Base-by-base conservation (phyloP, 768 basidiomycete genomes). In the Mycena rebaudengoi region DNA sequence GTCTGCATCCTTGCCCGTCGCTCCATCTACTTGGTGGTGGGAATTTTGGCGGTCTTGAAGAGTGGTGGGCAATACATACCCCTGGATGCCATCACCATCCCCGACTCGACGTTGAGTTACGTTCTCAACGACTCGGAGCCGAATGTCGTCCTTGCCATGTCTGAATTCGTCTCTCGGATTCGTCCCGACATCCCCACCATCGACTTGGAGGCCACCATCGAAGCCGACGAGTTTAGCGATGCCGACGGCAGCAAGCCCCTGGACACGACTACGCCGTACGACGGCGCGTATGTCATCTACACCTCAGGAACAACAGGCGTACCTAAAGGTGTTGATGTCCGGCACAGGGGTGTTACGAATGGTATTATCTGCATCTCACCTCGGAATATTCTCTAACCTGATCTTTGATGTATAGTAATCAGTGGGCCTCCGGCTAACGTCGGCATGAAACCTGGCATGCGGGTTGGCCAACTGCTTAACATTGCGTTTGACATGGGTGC, bases 251-350 rank as follows among this genome's bases (percentile, higher is more conserved):
- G 29, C 51, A 61, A 53, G 43, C 71, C 71, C 1, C 62, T 61
- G 20, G 74, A 77, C 51, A 51, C 73, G 5, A 67, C 68, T 33
- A 51, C 62, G 23, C 45, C 67, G n/a, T 64, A 65, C n/a, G 73
- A 70, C 23, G 73, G 75, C 10, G 78, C 77, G 16, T 85, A 85
- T 71, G 73, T 82, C 32, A 85, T 85, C 14, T 85, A 85, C 68
- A 85, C 84, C 13, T 80, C 80, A 74, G 82, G 83, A 5, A 84
- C 82, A 3, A 82, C 82, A 13, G 84, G 83, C 20, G 75, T 74
- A 64, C 79, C 80, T 0, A 83, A 84, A 65, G 83, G 83, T 5
- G 82, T 83, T 12, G 79, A 82, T 41, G 82, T 84, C 18, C 79
- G 72, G 61, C 83, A 84, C 69, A 56, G 71, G 12, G 80, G 72